phyloP scores from a whole-genome alignment of 768 basidiomycete species.

The Podaxis pistillaris region DNA sequence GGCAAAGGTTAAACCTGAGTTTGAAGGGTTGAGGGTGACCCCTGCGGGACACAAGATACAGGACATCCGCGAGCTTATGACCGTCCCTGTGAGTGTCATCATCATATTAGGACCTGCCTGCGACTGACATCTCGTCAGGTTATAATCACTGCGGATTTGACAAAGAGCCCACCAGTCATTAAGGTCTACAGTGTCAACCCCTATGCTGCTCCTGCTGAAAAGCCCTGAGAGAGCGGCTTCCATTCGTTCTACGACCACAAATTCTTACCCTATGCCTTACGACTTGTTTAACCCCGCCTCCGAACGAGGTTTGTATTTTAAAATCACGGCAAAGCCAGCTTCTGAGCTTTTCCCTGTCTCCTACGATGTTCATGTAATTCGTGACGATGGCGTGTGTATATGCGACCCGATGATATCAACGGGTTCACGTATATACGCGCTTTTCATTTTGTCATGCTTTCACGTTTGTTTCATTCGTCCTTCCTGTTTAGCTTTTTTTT shows the following conservation, averaged over 20 bases:
- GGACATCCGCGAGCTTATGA: slow-evolving; percentile 92
- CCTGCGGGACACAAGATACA: slow-evolving; percentile 89
- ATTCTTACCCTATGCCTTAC: not conserved
- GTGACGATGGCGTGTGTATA: slow-evolving; percentile 3
- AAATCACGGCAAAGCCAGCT: not conserved
- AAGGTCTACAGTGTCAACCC: slow-evolving; percentile 97
- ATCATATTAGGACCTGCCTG: not conserved
- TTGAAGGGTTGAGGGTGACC: slow-evolving; percentile 78
- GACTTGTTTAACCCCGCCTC: not conserved
- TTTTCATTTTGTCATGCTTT: not conserved
- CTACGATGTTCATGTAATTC: not conserved
- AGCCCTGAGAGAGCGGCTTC: not conserved
- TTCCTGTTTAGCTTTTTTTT: not conserved
- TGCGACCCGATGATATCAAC: not conserved
- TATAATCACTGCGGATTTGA: slow-evolving; percentile 91
- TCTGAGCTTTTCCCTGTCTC: not conserved
- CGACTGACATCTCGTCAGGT: slow-evolving; percentile 48
- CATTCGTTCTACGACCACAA: slow-evolving; percentile 1
- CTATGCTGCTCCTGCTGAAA: slow-evolving; percentile 51
- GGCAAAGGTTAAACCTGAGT: slow-evolving; percentile 71
- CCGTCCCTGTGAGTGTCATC: slow-evolving; percentile 70
- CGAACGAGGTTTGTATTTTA: slow-evolving; percentile 12
- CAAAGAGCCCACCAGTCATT: slow-evolving; percentile 95
- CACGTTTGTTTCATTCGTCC: not conserved
- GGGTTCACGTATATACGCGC: not conserved